Base-by-base conservation (phyloP, 208 protist genomes). In the Trichomonas tenax region DNA sequence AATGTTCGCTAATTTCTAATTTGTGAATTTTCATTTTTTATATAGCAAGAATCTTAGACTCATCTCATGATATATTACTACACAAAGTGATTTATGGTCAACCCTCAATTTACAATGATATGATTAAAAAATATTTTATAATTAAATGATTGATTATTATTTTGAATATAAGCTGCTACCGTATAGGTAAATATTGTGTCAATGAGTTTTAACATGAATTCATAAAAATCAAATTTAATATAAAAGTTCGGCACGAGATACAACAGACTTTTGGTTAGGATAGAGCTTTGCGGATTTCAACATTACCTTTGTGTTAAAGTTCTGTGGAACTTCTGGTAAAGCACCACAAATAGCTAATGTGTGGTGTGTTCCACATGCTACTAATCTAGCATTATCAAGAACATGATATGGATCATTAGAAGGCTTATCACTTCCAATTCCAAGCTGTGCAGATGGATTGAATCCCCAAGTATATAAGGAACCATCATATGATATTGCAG, bases 361-460 rank as follows among this genome's bases (percentile, higher is more conserved):
- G 34, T 51, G 44, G 51, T 93, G 86, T 38, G 86, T 93, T 51
- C 86, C 86, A 58, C 86, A 93, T 34, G 86, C 44, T 17, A 93
- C 86, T 14, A 38, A 14, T 58, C 11, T 51, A 17, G n/a, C 44
- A 51, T 36, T 10, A 51, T 93, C 44, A 51, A 93, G 11, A 3
- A 51, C 86, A 21, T 40, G 26, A n/a, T 11, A 51, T 17, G 86
- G 86, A 17, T 93, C 40, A 58, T 48, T 51, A 34, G 86, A 48
- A 38, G 86, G 86, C 31, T 26, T 58, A 51, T 93, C 86, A 17
- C 17, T 93, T 38, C 86, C 86, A 38, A 93, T 93, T 38, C 86
- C 86, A 51, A 93, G 44, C 44, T 93, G 86, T 0, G 40, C 86
- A 51, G 86, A 93, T 38, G 86, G 86, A 93, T 93, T 93, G 45